Evolutionary conservation across 2,329 filamentous ascomycete species (phyloP).

Genomic region (Cylindrodendrum hubeiense): DNA sequence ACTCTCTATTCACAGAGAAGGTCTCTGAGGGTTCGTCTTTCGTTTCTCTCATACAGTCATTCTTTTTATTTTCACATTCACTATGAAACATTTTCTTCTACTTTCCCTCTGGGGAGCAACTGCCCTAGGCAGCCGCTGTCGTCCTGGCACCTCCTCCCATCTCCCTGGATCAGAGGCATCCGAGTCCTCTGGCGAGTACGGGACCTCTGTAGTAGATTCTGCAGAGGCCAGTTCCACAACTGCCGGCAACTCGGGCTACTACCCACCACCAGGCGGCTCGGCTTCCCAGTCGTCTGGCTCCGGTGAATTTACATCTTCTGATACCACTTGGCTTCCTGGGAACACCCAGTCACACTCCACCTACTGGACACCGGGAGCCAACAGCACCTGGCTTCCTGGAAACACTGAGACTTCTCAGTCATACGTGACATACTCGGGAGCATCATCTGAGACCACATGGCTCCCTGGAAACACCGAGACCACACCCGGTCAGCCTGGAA

Average conservation of each 20-base stretch:
- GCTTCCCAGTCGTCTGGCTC: not conserved
- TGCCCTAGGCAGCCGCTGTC: not conserved
- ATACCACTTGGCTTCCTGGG: not conserved
- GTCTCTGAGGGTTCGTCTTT: not conserved
- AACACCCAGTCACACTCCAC: not conserved
- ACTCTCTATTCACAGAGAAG: not conserved
- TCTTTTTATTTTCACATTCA: not conserved
- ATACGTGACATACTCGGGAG: not conserved
- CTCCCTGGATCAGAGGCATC: not conserved
- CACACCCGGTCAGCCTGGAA: not conserved
- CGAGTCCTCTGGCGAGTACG: not conserved
- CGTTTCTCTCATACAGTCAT: not conserved
- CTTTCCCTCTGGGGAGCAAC: slow-evolving; percentile 18
- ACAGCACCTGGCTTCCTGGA: not conserved
- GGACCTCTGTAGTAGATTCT: not conserved
- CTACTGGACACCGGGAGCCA: not conserved
- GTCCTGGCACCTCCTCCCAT: not conserved
- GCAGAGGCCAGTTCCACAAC: not conserved
- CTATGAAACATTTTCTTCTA: slow-evolving; percentile 19
- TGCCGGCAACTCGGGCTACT: not conserved
- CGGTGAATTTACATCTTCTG: not conserved
- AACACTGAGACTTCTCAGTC: not conserved
- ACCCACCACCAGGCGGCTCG: not conserved
- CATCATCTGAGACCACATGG: not conserved
- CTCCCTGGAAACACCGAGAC: not conserved